Percentiles rank a stretch among this genome's conserved stretches.
phyloP scores from a whole-genome alignment of 352 stramenopile genomes.

The Globisporangium cystogenes region DNA sequence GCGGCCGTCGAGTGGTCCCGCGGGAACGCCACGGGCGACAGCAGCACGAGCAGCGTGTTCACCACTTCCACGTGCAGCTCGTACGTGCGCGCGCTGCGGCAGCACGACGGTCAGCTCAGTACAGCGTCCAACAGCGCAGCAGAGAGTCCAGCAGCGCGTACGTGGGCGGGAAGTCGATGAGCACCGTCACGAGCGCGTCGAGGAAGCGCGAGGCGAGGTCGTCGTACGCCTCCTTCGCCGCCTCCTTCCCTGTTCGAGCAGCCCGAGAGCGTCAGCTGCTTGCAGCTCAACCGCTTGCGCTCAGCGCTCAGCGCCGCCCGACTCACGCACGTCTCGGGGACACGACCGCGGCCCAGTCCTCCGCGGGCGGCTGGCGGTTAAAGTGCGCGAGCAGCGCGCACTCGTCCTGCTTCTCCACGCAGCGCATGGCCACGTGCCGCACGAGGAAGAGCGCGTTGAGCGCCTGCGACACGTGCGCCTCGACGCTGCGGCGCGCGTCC shows the following conservation, averaged over 20 bases:
- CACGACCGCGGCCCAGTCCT: slow-evolving; percentile 23
- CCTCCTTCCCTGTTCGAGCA: slow-evolving; percentile 25
- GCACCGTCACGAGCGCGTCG: slow-evolving; percentile 44
- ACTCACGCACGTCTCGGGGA: slow-evolving; percentile 27
- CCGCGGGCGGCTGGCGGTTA: slow-evolving; percentile 23
- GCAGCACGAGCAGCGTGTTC: slow-evolving; percentile 64
- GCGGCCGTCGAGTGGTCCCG: slow-evolving; percentile 43
- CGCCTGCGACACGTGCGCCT: slow-evolving; percentile 40
- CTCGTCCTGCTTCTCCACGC: slow-evolving; percentile 66
- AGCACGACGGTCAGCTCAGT: not conserved
- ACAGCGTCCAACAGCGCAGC: not conserved
- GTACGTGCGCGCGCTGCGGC: slow-evolving; percentile 35
- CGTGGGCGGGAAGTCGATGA: slow-evolving; percentile 61
- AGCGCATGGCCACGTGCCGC: slow-evolving; percentile 66
- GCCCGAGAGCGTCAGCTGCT: too few relatives aligned
- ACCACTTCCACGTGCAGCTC: slow-evolving; percentile 75
- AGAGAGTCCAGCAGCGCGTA: slow-evolving; percentile 25
- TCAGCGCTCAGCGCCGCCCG: too few relatives aligned
- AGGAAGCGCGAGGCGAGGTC: slow-evolving; percentile 65
- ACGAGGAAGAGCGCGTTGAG: slow-evolving; percentile 72
- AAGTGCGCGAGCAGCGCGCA: slow-evolving; percentile 59
- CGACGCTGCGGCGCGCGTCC: slow-evolving; percentile 21
- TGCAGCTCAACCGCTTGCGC: too few relatives aligned
- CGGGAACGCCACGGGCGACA: slow-evolving; percentile 59
- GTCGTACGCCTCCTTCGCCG: slow-evolving; percentile 21